Conservation (phyloP, 2,329 filamentous ascomycete species). For the Arthrinium phaeospermum region DNA sequence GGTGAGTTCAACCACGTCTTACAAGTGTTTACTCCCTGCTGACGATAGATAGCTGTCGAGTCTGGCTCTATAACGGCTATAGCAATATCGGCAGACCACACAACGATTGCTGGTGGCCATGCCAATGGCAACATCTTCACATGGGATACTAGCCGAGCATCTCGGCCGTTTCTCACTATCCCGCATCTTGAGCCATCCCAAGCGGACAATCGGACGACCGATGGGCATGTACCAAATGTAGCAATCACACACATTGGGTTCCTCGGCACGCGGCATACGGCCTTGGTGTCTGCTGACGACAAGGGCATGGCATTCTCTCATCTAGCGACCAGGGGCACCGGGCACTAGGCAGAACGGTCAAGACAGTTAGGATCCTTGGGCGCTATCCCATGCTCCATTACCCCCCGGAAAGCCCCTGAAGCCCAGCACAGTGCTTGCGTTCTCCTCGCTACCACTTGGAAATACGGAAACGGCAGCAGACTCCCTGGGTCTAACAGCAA, state of each 20-base stretch:
- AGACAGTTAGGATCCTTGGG: slow-evolving; percentile 87
- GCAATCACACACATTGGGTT: slow-evolving; percentile 93
- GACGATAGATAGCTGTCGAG: slow-evolving; percentile 72
- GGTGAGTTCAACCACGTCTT: slow-evolving; percentile 54
- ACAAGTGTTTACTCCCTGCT: slow-evolving; percentile 30
- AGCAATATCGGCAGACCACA: slow-evolving; percentile 91
- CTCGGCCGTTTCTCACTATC: slow-evolving; percentile 87
- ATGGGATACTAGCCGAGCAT: slow-evolving; percentile 87
- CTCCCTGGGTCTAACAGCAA: slow-evolving; percentile 86
- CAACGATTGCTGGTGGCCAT: slow-evolving; percentile 89
- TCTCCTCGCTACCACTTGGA: slow-evolving; percentile 88
- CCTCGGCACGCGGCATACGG: slow-evolving; percentile 89
- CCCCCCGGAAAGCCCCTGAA: slow-evolving; percentile 73
- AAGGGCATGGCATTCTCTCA: slow-evolving; percentile 98
- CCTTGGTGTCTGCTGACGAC: slow-evolving; percentile 92
- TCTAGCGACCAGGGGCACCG: slow-evolving; percentile 88
- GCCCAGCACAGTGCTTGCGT: slow-evolving; percentile 92
- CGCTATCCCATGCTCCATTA: slow-evolving; percentile 79
- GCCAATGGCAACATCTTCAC: slow-evolving; percentile 92
- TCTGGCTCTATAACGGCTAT: slow-evolving; percentile 86
- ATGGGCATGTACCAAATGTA: slow-evolving; percentile 82
- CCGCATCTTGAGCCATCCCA: slow-evolving; percentile 73
- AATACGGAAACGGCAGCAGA: slow-evolving; percentile 92
- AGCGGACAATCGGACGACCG: slow-evolving; percentile 67
- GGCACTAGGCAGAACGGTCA: slow-evolving; percentile 85